Base-by-base conservation (phyloP, 768 basidiomycete genomes). In the Solioccasus polychromus region DNA sequence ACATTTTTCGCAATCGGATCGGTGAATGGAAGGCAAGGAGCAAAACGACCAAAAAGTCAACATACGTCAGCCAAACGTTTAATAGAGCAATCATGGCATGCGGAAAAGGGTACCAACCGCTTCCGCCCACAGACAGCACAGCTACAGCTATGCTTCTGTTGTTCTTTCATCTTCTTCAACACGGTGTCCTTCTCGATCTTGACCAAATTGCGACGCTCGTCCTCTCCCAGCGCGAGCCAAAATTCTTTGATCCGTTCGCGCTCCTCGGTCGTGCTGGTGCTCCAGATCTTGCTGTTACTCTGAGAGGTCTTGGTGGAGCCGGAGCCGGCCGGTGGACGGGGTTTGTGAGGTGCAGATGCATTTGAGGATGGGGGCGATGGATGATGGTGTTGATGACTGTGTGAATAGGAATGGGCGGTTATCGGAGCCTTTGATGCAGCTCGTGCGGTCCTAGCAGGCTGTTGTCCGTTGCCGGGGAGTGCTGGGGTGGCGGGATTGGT, bases 171-270 rank as follows among this genome's bases (percentile, higher is more conserved):
- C 81, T 98, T 98, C 70, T 81, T 82, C 47, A 98, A 72, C 24
- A 98, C 95, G 20, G 92, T 92, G 66, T 97, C 94, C 72, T 98
- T 98, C 77, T 99, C 96, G 60, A 97, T 82, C 76, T 90, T 89
- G 71, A 99, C 92, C 49, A 99, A 79, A 69, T 82, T 87, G 51
- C 90, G 72, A 24, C 96, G 80, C 66, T 98, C 93, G 47, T 86
- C 82, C 71, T 97, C 92, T 23, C 81, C 81, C n/a, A 99, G 77
- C 22, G 80, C 85, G 24, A 97, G 80, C 96, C 95, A 99, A 68
- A 98, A 99, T 59, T 92, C 88, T 68, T 95, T 94, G 72, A 98
- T 99, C 54, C 92, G 83, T 66, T 97, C 94, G 25, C 96, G 80
- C 69, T 98, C 95, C 67, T 97, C 92, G 4, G 79, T 82, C 26